phyloP scores from a whole-genome alignment of 2,329 filamentous ascomycete genomes.

The Fusarium humuli region DNA sequence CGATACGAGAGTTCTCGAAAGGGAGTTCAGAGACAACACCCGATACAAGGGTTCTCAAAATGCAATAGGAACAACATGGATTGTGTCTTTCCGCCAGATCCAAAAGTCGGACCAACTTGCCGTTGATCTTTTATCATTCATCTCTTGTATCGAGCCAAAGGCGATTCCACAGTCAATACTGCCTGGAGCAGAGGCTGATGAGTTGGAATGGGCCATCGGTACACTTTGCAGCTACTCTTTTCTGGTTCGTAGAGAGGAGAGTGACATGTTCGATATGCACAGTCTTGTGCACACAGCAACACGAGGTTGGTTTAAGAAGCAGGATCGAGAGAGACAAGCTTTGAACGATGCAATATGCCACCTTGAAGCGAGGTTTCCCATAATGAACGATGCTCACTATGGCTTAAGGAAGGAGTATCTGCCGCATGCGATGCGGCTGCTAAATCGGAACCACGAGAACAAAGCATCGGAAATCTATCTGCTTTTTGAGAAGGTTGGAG shows the following conservation, averaged over 20 bases:
- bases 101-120: background rate
- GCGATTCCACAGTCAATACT: background rate
- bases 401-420: background rate
- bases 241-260: background rate
- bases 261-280: background rate
- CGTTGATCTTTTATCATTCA: background rate
- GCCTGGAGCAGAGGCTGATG: background rate
- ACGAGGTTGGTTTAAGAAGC: background rate
- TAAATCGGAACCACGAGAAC: background rate
- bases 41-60: constrained; percentile 46
- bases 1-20: constrained; percentile 44
- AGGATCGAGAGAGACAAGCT: background rate
- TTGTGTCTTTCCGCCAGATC: constrained; percentile 52
- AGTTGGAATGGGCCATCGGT: background rate
- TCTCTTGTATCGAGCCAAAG: constrained; percentile 1
- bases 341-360: background rate
- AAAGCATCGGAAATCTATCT: rapidly evolving
- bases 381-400: background rate
- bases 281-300: background rate
- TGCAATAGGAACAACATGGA: constrained; percentile 50
- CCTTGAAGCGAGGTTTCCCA: background rate
- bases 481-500: background rate
- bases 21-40: constrained; percentile 47
- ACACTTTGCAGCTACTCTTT: background rate
- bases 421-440: background rate